Evolutionary conservation across 768 basidiomycete genomes (phyloP), one percentile per base, ranked within the genome.

Genomic region (Holtermannia corniformis): DNA sequence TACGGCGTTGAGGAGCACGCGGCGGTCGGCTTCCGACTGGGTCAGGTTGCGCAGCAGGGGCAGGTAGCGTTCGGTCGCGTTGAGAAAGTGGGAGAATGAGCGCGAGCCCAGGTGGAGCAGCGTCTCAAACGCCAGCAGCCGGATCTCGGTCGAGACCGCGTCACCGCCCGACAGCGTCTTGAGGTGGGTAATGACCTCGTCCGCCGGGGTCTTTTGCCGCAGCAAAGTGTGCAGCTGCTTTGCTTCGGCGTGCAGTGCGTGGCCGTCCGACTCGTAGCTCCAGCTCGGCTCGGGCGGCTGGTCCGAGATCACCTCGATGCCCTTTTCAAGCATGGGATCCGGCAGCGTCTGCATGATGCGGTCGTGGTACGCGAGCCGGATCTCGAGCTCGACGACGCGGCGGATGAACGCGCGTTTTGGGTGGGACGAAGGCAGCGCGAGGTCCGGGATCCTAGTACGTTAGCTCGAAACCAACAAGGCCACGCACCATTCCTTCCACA

Each of bases 401-500:
- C 84, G 83, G 75, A 96, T 84, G 71, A 96, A 97, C 11, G 81
- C 77, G 21, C 90, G 81, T 62, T 83, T 87, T 0, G 95, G 93
- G 65, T 97, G 91, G 49, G 85, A 79, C 11, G 78, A 67, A 3
- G 82, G 74, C 10, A 93, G 73, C 1, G 78, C 71, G 25, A 97
- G 75, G 74, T 97, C 95, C 1, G 85, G 83, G 13, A 89, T 75
- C 93, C 93, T 97, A 56, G 2, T 37, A n/a, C 19, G 20, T 44
- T 10, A 44, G 43, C 43, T 44, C 23, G 11, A 44, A 44, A 10
- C 49, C 19, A 26, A 46, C 41, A 23, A 44, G 22, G 5, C 40
- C 4, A 73, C 82, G 43, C 48, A 91, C 93, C 95, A 99, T 78
- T 97, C 95, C 65, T 89, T 92, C 95, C 95, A 99, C 13, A 95